Base-by-base conservation (phyloP, 305 asterid genomes). In the Nicotiana rustica region DNA sequence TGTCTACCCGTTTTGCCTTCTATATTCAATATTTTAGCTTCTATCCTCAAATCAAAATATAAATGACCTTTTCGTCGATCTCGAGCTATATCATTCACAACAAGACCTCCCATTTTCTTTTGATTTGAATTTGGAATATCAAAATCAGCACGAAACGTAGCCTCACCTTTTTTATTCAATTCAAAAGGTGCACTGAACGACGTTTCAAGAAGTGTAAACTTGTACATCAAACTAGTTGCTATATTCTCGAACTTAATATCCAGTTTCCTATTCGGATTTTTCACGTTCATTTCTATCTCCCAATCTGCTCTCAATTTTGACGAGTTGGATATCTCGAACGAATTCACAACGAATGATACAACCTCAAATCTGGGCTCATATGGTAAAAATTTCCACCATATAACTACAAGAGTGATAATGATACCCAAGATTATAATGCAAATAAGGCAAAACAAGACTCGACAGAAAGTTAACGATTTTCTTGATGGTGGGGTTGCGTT, bases 41-140 rank as follows among this genome's bases (percentile, higher is more conserved):
- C 73, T 77, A 84, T 81, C 18, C 75, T 75, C 84, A 84, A 4
- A 18, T 84, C 75, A 65, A 73, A 75, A 10, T 12, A 61, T n/a
- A 57, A 49, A 1, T 12, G 0, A 25, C 82, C 84, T 8, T 44
- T 55, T 57, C 61, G 76, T 5, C 82, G 56, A 47, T 81, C 86
- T 47, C 61, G 61, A 69, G 12, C 82, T 77, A 81, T 75, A 10
- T 67, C 82, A 59, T 78, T 41, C 21, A 75, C 83, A 47, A 67
- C 21, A 3, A 69, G 17, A 31, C 82, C 29, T 0, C 41, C 84
- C 10, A 62, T 6, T 2, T 62, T 14, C 12, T 31, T 1, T 0
- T 65, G 62, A 67, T 44, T 25, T 3, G 21, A n/a, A 35, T 29
- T 59, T 1, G 84, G 64, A 5, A 71, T 14, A 12, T 35, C 15